Percentiles rank a stretch among this genome's conserved stretches.
phyloP scores from a whole-genome alignment of 2,329 filamentous ascomycete genomes.

The Fusarium poae region DNA sequence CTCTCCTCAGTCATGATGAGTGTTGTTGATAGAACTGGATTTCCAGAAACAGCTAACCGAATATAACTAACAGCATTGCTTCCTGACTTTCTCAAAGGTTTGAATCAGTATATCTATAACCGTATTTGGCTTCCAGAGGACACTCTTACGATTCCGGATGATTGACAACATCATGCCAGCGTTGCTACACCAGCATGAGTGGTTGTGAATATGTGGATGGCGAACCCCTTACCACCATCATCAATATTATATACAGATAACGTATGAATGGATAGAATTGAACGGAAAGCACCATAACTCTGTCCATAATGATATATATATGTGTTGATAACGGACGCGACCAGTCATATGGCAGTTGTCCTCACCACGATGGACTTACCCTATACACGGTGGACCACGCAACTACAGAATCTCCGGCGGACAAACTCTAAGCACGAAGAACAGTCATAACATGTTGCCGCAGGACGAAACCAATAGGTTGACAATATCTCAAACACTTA shows the following conservation, averaged over 20 bases:
- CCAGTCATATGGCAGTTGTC: neutral
- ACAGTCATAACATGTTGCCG: neutral
- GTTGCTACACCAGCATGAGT: no score
- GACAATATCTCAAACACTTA: neutral
- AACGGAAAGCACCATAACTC: neutral
- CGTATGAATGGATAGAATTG: accelerated
- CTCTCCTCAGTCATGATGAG: neutral
- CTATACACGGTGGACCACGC: neutral
- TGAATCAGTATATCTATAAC: no score
- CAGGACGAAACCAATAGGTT: neutral
- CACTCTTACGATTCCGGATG: no score
- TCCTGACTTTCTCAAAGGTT: neutral
- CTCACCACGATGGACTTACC: neutral
- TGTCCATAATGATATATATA: neutral
- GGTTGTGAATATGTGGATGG: neutral
- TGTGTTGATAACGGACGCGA: neutral
- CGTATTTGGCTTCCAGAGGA: no score
- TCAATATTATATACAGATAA: neutral
- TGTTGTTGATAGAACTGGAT: no score
- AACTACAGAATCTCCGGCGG: no score
- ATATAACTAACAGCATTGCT: accelerated
- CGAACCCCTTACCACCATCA: neutral
- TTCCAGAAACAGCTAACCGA: no score
- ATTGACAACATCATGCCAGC: no score
- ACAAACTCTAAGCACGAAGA: neutral